phyloP scores from a whole-genome alignment of 495 filamentous ascomycete genomes.

The Thermothielavioides terrestris region DNA sequence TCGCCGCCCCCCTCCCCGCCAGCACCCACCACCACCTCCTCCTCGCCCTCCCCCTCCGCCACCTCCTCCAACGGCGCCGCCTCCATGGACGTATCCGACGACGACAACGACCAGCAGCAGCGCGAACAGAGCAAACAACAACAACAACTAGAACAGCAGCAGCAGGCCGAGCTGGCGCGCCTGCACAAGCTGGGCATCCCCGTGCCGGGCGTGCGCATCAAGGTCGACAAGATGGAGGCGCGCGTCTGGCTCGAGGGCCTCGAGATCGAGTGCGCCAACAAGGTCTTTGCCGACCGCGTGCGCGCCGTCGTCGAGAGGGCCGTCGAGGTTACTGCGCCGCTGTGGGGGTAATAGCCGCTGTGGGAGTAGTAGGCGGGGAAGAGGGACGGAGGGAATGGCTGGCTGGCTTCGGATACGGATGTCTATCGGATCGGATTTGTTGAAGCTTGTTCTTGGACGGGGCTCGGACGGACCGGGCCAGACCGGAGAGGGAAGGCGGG shows the following conservation, averaged over 20 bases:
- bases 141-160: slow-evolving; percentile 34
- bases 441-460: too few species aligned
- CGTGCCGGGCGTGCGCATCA: slow-evolving; percentile 79
- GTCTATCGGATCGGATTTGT: too few species aligned
- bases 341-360: slow-evolving; percentile 51
- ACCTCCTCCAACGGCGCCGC: slow-evolving; percentile 25
- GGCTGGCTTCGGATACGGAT: too few species aligned
- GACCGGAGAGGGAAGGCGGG: too few species aligned
- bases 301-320: slow-evolving; percentile 83
- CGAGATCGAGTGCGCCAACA: slow-evolving; percentile 75
- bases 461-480: too few species aligned
- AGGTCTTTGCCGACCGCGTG: slow-evolving; percentile 68
- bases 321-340: slow-evolving; percentile 77
- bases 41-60: background rate
- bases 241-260: slow-evolving; percentile 85
- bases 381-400: too few species aligned
- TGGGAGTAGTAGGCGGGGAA: too few species aligned
- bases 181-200: slow-evolving; percentile 75
- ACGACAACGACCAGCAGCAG: slow-evolving; percentile 31
- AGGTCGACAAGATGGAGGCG: slow-evolving; percentile 79
- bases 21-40: slow-evolving; percentile 22
- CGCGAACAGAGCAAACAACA: background rate
- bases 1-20: slow-evolving; percentile 6
- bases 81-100: slow-evolving; percentile 31
- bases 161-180: slow-evolving; percentile 50